Conservation (phyloP, 371 early-diverging fungal genomes). For the Choanephora cucurbitarum region DNA sequence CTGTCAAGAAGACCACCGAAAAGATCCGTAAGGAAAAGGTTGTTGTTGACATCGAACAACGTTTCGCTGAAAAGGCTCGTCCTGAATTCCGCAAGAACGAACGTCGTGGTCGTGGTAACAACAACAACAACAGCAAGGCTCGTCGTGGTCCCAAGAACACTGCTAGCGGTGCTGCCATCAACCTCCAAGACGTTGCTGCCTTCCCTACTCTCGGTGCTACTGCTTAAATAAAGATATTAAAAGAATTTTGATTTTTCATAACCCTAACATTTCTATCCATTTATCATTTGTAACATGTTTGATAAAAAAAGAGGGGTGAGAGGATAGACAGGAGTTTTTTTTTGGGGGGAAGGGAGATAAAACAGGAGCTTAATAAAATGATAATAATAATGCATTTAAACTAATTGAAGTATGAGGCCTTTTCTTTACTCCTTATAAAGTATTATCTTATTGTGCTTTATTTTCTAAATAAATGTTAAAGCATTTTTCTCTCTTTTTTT, state of each 20-base stretch:
- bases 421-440: no score
- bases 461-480: no score
- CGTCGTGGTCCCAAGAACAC: constrained; percentile 38
- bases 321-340: no score
- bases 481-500: constrained; percentile 7
- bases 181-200: constrained; percentile 70
- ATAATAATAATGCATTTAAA: no score
- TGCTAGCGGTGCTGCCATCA: constrained; percentile 57
- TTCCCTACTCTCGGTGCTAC: constrained; percentile 76
- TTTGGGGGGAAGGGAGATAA: no score
- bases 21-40: constrained; percentile 60
- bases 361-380: no score
- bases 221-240: constrained; percentile 29
- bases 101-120: constrained; percentile 32
- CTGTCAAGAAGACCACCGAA: constrained; percentile 39
- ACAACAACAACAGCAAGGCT: constrained; percentile 39
- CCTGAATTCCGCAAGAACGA: constrained; percentile 40
- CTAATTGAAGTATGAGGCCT: no score
- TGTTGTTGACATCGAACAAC: constrained; percentile 53
- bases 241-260: constrained; percentile 21
- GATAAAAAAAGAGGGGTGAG: no score
- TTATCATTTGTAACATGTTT: no score
- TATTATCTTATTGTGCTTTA: no score
- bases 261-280: no score
- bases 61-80: constrained; percentile 52